A percentile compares a stretch with the other conserved stretches of the same genome.
Conservation (phyloP, 2,329 filamentous ascomycete species). For the Talaromyces sp. region DNA sequence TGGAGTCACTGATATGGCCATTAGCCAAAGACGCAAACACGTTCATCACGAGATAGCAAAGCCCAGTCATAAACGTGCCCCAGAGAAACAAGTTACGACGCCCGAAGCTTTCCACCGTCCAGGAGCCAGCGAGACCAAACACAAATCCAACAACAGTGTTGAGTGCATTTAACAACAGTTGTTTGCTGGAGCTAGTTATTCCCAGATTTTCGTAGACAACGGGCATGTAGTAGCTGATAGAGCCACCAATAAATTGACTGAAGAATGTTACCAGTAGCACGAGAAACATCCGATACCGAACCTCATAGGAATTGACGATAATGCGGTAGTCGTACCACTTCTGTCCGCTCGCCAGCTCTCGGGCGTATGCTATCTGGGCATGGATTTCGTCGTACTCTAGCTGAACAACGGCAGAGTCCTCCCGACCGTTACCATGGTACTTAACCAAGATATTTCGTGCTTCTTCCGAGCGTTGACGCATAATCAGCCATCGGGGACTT, state of each 20-base stretch:
- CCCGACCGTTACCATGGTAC: constrained; percentile 55
- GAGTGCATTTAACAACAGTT: background rate
- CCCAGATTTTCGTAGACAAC: constrained; percentile 8
- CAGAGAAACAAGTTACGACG: constrained; percentile 11
- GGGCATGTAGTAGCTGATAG: constrained; percentile 11
- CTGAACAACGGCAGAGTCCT: constrained; percentile 20
- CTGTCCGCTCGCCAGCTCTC: constrained; percentile 27
- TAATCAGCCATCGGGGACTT: constrained; percentile 22
- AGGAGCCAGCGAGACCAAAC: background rate
- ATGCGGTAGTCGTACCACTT: constrained; percentile 47
- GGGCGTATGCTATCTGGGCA: background rate
- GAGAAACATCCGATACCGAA: constrained; percentile 9
- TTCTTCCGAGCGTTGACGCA: constrained; percentile 50
- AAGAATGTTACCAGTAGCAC: background rate
- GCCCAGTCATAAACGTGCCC: background rate
- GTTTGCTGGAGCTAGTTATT: constrained; percentile 6
- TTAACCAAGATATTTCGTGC: constrained; percentile 56
- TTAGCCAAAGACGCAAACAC: constrained; percentile 38
- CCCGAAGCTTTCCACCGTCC: constrained; percentile 3
- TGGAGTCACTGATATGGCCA: background rate
- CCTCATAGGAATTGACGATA: background rate
- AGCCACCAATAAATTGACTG: constrained; percentile 6
- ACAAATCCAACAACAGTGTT: background rate
- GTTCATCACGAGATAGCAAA: constrained; percentile 9
- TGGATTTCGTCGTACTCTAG: constrained; percentile 23